Percentiles rank a stretch among this genome's conserved stretches.
Conservation (phyloP, 2,329 filamentous ascomycete species). For the Arachnomyces sp. region DNA sequence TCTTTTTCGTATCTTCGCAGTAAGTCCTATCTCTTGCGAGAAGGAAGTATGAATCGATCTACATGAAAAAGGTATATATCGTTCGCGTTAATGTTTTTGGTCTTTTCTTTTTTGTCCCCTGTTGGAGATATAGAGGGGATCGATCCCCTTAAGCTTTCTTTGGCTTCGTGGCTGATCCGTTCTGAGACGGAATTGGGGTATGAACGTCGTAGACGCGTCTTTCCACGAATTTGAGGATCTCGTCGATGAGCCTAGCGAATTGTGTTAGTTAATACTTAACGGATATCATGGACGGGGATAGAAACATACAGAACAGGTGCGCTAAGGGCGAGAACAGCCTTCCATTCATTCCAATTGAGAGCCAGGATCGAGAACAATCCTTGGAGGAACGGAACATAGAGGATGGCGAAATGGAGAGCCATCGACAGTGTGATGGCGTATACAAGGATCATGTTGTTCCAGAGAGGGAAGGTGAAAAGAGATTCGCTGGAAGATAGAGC, state of each 20-base stretch:
- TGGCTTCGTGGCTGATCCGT: constrained; percentile 26
- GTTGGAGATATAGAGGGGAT: too few relatives aligned
- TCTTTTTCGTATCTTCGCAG: too few relatives aligned
- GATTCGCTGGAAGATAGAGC: constrained; percentile 93
- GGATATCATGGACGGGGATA: not conserved
- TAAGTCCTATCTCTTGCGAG: too few relatives aligned
- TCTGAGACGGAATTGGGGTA: constrained; percentile 15
- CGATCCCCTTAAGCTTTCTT: constrained; percentile 30
- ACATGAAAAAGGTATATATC: too few relatives aligned
- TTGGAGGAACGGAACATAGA: constrained; percentile 88
- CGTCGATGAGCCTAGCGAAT: constrained; percentile 62
- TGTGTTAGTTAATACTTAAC: constrained; percentile 8
- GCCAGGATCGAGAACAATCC: constrained; percentile 84
- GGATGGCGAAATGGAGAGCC: constrained; percentile 85
- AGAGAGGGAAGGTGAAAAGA: constrained; percentile 85
- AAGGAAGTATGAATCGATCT: too few relatives aligned
- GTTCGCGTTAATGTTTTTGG: too few relatives aligned
- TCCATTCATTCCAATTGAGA: constrained; percentile 79
- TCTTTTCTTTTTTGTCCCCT: too few relatives aligned
- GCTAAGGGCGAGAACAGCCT: constrained; percentile 81
- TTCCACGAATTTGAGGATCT: constrained; percentile 73
- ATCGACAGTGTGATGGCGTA: constrained; percentile 91
- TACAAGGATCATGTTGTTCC: constrained; percentile 97
- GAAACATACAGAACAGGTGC: constrained; percentile 78
- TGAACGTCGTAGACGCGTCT: constrained; percentile 50